Base-by-base conservation (phyloP, 306 rosid genomes). In the Calophaca sinica region DNA sequence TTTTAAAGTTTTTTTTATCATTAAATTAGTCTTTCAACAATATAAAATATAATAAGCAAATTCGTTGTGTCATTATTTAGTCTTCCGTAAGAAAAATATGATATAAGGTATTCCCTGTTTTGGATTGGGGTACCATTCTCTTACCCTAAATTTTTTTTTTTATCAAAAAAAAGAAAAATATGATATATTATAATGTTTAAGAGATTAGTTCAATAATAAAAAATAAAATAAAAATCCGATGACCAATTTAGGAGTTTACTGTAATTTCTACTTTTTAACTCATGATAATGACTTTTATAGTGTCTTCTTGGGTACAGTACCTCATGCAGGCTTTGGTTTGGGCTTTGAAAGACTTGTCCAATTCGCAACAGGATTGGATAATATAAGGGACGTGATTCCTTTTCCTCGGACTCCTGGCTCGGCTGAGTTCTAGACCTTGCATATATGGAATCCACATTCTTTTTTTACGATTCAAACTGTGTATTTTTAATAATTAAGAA, bases 311-410 rank as follows among this genome's bases (percentile, higher is more conserved):
- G 72, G 46, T 60, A 80, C 83, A 94, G 97, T 94, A 79, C 97
- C 96, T 72, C 97, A 91, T 72, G 94, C 98, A 13, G 98, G 98
- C 59, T 94, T 89, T 79, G 98, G 98, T 70, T 81, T 91, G 80
- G 97, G 98, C 2, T 94, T 94, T 53, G 98, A 91, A 83, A 89
- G 98, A 81, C 96, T 94, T 28, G 91, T 91, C 72, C 98, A 94
- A 63, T 94, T 94, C 78, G 94, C 88, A 35, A 94, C 98, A 49
- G 98, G 98, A 77, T 76, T 94, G 76, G 98, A 94, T 14, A 94
- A 94, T 73, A 94, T 91, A 51, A 82, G 97, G 78, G 98, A 91
- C 66, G 90, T 82, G 5, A 94, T 91, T 50, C 98, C 98, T 69
- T 94, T 94, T 82, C 97, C 97, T 31, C 89, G 96, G 26, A 73